These are phyloP conservation scores for Hysterium pulicare DNA, from an alignment of 2,329 filamentous ascomycete genomes.

Conservation along the genomic window DNA sequence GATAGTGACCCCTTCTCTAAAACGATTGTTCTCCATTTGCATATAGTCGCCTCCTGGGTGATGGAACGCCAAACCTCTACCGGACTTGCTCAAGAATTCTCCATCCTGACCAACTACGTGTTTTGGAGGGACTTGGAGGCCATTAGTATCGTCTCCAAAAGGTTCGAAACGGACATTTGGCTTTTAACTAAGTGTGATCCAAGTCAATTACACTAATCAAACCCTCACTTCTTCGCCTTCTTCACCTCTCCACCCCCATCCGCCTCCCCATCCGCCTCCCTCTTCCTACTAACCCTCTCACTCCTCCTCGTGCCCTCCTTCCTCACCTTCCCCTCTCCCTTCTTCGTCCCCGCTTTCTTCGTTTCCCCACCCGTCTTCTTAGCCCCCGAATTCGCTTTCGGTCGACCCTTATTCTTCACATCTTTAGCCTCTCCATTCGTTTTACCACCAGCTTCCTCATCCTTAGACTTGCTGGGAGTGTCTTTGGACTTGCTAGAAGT, in stretches of 20 bases:
- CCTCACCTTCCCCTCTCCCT: constrained; percentile 6
- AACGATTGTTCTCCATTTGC: no score
- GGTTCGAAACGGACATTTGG: no score
- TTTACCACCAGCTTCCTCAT: constrained; percentile 7
- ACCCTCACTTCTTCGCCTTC: constrained; percentile 16
- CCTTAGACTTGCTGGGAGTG: constrained; percentile 10
- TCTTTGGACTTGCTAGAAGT: constrained; percentile 7
- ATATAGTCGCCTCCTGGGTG: no score
- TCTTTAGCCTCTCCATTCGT: constrained; percentile 9
- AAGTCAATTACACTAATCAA: no score
- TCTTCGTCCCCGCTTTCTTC: constrained; percentile 2
- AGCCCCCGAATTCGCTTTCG: constrained; percentile 17
- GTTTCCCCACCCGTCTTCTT: constrained; percentile 7
- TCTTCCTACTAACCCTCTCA: constrained; percentile 16
- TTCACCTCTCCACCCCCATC: constrained; percentile 15
- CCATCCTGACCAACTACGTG: no score
- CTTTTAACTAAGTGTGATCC: no score
- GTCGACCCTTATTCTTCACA: no score
- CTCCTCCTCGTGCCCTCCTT: constrained; percentile 18
- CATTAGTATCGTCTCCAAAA: no score
- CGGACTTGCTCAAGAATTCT: no score
- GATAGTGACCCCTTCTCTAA: no score
- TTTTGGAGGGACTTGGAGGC: no score
- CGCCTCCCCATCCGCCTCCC: constrained; percentile 14
- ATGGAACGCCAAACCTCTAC: no score